These are phyloP conservation scores for Yamadazyma pseudoaaseri DNA, from an alignment of 1,139 yeast species.

Conservation along the genomic window DNA sequence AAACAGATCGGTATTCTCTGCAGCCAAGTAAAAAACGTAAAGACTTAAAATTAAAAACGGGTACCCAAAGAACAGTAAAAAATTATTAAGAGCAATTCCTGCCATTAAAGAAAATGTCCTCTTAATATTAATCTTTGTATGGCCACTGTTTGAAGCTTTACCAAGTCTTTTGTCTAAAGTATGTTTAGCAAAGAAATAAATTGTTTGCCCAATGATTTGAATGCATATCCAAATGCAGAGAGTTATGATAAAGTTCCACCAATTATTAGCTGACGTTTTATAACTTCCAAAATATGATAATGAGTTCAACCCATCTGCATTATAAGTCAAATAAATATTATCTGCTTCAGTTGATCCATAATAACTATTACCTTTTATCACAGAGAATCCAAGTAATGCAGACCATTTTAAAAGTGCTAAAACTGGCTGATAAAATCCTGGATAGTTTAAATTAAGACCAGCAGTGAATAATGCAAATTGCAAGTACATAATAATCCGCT, in stretches of 20 bases:
- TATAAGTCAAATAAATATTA: conserved; percentile 35
- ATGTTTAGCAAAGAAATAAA: conserved; percentile 7
- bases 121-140: conserved; percentile 13
- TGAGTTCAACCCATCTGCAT: conserved; percentile 31
- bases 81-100: conserved; percentile 35
- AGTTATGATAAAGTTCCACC: conserved; percentile 46
- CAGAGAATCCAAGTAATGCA: conserved; percentile 32
- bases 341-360: conserved; percentile 20
- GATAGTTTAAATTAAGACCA: conserved; percentile 56
- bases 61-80: conserved; percentile 36
- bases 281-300: conserved; percentile 29
- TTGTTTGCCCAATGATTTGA: conserved; percentile 20
- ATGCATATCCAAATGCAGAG: conserved; percentile 29
- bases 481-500: conserved; percentile 48
- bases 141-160: conserved; percentile 1
- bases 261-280: conserved; percentile 25
- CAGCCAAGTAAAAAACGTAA: conserved; percentile 32
- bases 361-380: conserved; percentile 16
- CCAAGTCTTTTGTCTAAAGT: conserved; percentile 2
- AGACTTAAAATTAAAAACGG: conserved; percentile 48
- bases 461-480: conserved; percentile 61
- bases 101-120: conserved; percentile 26
- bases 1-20: conserved; percentile 13
- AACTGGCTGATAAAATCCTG: conserved; percentile 64
- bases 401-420: conserved; percentile 40